Base-by-base conservation (phyloP, 345 rosid genomes). In the Eucalyptus cloeziana region DNA sequence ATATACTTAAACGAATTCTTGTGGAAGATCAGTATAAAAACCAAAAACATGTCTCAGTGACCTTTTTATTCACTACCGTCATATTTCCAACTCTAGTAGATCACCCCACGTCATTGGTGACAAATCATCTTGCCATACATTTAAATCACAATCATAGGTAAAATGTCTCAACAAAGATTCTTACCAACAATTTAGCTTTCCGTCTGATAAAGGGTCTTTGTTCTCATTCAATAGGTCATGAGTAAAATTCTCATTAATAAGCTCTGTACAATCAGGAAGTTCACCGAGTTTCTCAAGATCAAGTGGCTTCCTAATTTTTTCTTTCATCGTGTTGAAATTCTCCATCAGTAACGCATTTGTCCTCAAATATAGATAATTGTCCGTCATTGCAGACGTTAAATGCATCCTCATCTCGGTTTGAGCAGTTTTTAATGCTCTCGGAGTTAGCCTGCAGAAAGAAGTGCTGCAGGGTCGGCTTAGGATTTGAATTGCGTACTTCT, bases 381-480 rank as follows among this genome's bases (percentile, higher is more conserved):
- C 54, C 1, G 1, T 51, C 54, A 5, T 1, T 51, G 21, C 56
- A 51, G 22, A 8, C 56, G 4, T 37, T 37, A 37, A 37, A 1
- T 5, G 22, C 22, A 4, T 51, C 22, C 1, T 17, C 56, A 2
- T 51, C 21, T 51, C 2, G 4, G 7, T 51, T 3, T 45, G 87
- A 31, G 80, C n/a, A 62, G 33, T 81, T 87, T 64, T 47, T 2
- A 37, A 60, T 7, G 67, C 62, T 40, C 50, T 60, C 44, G 25
- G 17, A 49, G 50, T 60, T 24, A 10, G 17, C 31, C 85, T 40
- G 31, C 86, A 87, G 19, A 45, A 60, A 3, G 54, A 88, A 56
- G 76, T 87, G 51, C 89, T 71, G 54, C 88, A 90, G 43, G 88
- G 88, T 86, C 88, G 91, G 85, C 89, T 44, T 69, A 90, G 45